These are phyloP conservation scores for Neurospora terricola DNA, from an alignment of 495 filamentous ascomycete species.

Conservation along the genomic window DNA sequence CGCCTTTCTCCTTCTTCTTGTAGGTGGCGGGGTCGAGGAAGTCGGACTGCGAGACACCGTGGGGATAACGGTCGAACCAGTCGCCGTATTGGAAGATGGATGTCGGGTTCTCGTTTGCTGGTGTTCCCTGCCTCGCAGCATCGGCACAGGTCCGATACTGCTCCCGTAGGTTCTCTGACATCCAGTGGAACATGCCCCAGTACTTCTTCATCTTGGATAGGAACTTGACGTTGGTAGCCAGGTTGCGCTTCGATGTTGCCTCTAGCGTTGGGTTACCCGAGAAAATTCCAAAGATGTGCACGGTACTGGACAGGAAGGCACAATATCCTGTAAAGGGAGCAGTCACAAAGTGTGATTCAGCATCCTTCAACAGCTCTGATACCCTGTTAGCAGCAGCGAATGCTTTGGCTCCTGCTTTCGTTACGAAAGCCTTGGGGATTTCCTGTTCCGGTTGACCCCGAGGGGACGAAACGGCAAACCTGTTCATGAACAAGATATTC, in stretches of 20 bases:
- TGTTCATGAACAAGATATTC: slow-evolving; percentile 80
- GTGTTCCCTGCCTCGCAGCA: slow-evolving; percentile 46
- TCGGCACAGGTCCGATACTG: slow-evolving; percentile 82
- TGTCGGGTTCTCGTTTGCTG: slow-evolving; percentile 39
- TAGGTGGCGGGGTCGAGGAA: slow-evolving; percentile 68
- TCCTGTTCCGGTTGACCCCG: slow-evolving; percentile 57
- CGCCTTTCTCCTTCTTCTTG: slow-evolving; percentile 60
- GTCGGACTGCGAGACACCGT: slow-evolving; percentile 74
- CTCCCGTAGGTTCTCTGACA: slow-evolving; percentile 86
- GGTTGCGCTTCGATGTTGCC: slow-evolving; percentile 68
- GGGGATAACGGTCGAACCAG: slow-evolving; percentile 94
- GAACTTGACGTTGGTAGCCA: slow-evolving; percentile 84
- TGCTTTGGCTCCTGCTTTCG: slow-evolving; percentile 62
- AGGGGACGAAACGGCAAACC: slow-evolving; percentile 71
- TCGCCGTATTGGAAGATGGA: slow-evolving; percentile 94
- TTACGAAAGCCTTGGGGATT: slow-evolving; percentile 71
- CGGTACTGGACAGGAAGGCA: slow-evolving; percentile 82
- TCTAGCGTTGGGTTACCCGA: slow-evolving; percentile 65
- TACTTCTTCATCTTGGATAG: slow-evolving; percentile 90
- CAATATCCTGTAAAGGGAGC: slow-evolving; percentile 93
- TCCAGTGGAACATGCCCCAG: slow-evolving; percentile 97
- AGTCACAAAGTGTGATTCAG: slow-evolving; percentile 67
- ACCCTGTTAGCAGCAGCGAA: slow-evolving; percentile 87
- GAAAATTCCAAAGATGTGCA: slow-evolving; percentile 88
- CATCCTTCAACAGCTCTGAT: slow-evolving; percentile 71